Evolutionary conservation across 2,329 filamentous ascomycete genomes (phyloP).

Genomic region (Alternaria rosae): DNA sequence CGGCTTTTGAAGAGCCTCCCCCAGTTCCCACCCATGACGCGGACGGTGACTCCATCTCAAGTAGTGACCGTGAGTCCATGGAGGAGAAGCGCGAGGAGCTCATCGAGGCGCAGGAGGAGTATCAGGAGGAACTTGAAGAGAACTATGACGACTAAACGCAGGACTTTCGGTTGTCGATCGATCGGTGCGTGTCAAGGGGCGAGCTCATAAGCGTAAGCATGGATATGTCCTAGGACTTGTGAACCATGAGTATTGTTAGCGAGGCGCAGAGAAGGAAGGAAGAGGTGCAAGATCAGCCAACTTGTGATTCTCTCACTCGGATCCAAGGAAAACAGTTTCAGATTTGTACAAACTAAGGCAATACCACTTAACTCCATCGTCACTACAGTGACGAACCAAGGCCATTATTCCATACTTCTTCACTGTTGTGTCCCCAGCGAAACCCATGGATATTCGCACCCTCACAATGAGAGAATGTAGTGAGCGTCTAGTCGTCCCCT

Average conservation of each 20-base stretch:
- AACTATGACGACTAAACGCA: constrained; percentile 32
- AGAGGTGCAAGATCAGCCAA: constrained; percentile 7
- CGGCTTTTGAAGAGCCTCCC: constrained; percentile 36
- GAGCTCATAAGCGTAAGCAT: neutral
- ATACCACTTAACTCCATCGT: neutral
- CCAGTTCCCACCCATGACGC: constrained; percentile 53
- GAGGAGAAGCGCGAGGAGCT: constrained; percentile 63
- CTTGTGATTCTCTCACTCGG: constrained; percentile 16
- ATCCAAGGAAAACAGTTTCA: neutral
- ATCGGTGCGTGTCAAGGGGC: neutral
- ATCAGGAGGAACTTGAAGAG: constrained; percentile 56
- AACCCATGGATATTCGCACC: neutral
- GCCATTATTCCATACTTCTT: neutral
- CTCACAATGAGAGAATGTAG: neutral
- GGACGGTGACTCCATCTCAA: constrained; percentile 51
- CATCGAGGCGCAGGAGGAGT: constrained; percentile 62
- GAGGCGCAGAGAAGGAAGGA: constrained; percentile 13
- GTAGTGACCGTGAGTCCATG: constrained; percentile 51
- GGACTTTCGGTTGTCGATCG: neutral
- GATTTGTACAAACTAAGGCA: neutral
- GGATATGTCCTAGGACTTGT: neutral
- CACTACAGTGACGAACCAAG: neutral
- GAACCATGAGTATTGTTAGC: constrained; percentile 11
- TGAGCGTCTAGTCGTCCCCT: neutral
- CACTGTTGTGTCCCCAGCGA: neutral